Base-by-base conservation (phyloP, 2,329 filamentous ascomycete species). In the Sordariomycetes sp. region DNA sequence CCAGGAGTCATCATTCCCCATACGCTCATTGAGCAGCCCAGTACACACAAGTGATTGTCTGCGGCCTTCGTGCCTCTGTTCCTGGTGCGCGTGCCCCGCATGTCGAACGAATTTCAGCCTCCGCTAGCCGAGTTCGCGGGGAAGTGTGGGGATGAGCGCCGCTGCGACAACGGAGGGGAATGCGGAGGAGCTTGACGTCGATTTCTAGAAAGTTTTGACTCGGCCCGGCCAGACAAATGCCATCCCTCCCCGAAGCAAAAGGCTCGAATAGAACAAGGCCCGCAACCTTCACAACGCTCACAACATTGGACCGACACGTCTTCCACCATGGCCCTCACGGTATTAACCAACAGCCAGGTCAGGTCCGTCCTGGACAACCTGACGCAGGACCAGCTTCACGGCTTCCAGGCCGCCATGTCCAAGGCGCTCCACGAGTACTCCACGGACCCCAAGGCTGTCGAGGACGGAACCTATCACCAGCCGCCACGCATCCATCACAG, bases 361-460 rank as follows among this genome's bases (percentile, higher is more conserved):
- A 75, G 73, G 62, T 63, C 66, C 11, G 68, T 86, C 37, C 72
- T 86, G 46, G 79, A 84, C 64, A 74, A 70, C 59, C 72, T 87
- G 14, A 79, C 70, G 0, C 61, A 67, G 3, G 74, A 78, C 2
- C 80, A 86, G 65, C 74, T 82, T 46, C 74, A 80, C 22, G 70
- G 67, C 22, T 79, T 86, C 60, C 74, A 77, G n/a, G 63, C 68
- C 22, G 71, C 71, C 0, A 69, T 86, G 50, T 73, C 74, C 57
- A 69, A 71, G 58, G 77, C 82, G 1, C 76, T 87, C 11, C 79
- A 85, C 64, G 79, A 85, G 59, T 86, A 85, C 69, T 86, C 83
- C 3, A 83, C 79, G 1, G 78, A 78, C 54, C 75, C 77, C 0
- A 76, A 79, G 58, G 66, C 69, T 18, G 68, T 72, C 28, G 68